Evolutionary conservation across 202 grass and related monocot species (phyloP), one percentile per base, ranked within the genome.

Genomic region (Panicum virgatum): DNA sequence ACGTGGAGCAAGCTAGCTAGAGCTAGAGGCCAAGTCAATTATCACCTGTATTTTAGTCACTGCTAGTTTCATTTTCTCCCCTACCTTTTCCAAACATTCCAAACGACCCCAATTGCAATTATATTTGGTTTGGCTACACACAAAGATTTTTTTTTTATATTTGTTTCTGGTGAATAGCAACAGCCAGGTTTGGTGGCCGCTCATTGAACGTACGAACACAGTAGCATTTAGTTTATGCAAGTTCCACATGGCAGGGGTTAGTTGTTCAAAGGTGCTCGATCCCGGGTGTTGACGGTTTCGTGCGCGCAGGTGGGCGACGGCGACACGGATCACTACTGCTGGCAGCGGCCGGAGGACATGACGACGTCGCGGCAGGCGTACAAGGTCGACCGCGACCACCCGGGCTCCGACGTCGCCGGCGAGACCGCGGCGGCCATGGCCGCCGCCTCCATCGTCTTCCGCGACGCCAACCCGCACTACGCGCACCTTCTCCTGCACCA

Each of bases 271-370:
- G 45, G 0, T 13, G 13, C 8, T 16, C 12, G 23, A 43, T 63
- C 27, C 6, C 34, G 80, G 19, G 60, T 69, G 60, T 32, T 46
- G 59, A 80, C 20, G 23, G 56, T 53, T 59, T 83, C 20, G 70
- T 65, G 16, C 84, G 76, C 7, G 84, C 83, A 94, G 93, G 93
- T 98, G 18, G 95, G 95, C 13, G 95, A 98, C 60, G 95, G 95
- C 44, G 95, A 94, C 87, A 93, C 96, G 0, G 96, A 99, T n/a
- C 96, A 99, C 77, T 94, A 92, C 85, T 99, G 96, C 79, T 99
- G 93, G 96, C 96, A 99, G 80, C 70, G 96, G 64, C 93, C 96
- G 53, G 96, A 99, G 87, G 96, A 99, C 91, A 99, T 99, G 96
- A 99, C 96, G 18, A 99, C 96, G 51, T 87, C 95, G 47, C 76